Percentiles rank a stretch among this genome's conserved stretches.
Evolutionary conservation across 1,284 basidiomycete genomes (phyloP).

Genomic region (Moesziomyces parantarcticus): DNA sequence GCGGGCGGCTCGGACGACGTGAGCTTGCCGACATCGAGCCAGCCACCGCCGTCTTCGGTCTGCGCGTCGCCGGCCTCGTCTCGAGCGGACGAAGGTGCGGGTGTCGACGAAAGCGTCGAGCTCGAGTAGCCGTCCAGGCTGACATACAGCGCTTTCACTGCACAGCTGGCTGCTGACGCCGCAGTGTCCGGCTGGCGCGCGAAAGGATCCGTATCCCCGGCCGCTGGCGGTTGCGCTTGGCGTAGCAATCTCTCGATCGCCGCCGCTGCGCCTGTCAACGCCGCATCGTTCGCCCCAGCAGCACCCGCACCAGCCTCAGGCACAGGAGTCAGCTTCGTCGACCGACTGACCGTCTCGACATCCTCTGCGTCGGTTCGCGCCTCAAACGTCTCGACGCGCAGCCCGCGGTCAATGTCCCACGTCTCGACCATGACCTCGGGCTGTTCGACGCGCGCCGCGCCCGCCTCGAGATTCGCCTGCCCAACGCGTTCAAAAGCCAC

Average conservation of each 20-base stretch:
- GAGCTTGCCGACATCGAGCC: constrained; percentile 59
- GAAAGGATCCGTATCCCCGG: constrained; percentile 14
- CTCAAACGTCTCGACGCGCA: constrained; percentile 66
- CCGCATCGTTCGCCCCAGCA: constrained; percentile 15
- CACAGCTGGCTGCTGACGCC: constrained; percentile 4
- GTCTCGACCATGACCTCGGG: constrained; percentile 57
- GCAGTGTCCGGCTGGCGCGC: not conserved
- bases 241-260: constrained; percentile 56
- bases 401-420: constrained; percentile 66
- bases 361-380: constrained; percentile 5
- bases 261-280: constrained; percentile 42
- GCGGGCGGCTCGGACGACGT: constrained; percentile 8
- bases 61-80: constrained; percentile 21
- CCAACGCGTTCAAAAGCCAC: constrained; percentile 75
- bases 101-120: constrained; percentile 19
- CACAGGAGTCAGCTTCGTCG: constrained; percentile 16
- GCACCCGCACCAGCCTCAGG: constrained; percentile 9
- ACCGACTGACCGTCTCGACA: constrained; percentile 1
- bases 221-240: constrained; percentile 18
- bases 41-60: constrained; percentile 37
- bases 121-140: constrained; percentile 56
- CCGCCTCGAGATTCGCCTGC: not conserved
- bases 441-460: constrained; percentile 4
- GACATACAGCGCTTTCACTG: constrained; percentile 52
- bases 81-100: constrained; percentile 1